Conservation (phyloP, 139 green algal species). For the Astrephomene gubernaculifera region DNA sequence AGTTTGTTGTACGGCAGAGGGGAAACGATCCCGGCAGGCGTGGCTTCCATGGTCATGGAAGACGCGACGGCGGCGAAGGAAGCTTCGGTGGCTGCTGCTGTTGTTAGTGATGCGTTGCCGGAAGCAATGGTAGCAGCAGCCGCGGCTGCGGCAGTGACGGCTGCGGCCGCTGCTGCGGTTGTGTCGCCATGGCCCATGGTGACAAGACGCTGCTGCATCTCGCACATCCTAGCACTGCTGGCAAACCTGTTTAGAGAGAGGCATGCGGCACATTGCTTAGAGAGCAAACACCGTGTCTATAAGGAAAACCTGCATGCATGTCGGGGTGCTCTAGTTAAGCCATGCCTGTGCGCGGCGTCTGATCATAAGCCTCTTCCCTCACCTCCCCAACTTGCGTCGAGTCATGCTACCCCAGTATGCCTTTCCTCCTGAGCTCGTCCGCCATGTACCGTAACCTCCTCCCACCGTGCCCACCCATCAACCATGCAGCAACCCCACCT, state of each 20-base stretch:
- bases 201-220: slow-evolving; percentile 25
- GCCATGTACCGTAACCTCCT: not conserved
- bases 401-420: not conserved
- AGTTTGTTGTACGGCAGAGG: too few relatives aligned
- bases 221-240: not conserved
- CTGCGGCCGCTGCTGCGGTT: not conserved
- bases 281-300: not conserved
- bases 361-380: not conserved
- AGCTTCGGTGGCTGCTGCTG: not conserved
- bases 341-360: too few relatives aligned
- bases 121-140: too few relatives aligned
- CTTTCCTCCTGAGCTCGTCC: not conserved
- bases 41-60: too few relatives aligned
- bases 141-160: not conserved
- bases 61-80: too few relatives aligned
- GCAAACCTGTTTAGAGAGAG: slow-evolving; percentile 27
- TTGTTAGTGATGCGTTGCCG: too few relatives aligned
- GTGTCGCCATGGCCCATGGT: slow-evolving; percentile 10
- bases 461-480: not conserved
- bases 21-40: too few relatives aligned
- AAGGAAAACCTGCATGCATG: too few relatives aligned
- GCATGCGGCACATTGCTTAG: too few relatives aligned
- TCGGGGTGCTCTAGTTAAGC: too few relatives aligned
- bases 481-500: not conserved
- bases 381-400: not conserved